A percentile compares a stretch with the other conserved stretches of the same genome.
phyloP scores from a whole-genome alignment of 768 basidiomycete genomes.

The Flagelloscypha sp. region DNA sequence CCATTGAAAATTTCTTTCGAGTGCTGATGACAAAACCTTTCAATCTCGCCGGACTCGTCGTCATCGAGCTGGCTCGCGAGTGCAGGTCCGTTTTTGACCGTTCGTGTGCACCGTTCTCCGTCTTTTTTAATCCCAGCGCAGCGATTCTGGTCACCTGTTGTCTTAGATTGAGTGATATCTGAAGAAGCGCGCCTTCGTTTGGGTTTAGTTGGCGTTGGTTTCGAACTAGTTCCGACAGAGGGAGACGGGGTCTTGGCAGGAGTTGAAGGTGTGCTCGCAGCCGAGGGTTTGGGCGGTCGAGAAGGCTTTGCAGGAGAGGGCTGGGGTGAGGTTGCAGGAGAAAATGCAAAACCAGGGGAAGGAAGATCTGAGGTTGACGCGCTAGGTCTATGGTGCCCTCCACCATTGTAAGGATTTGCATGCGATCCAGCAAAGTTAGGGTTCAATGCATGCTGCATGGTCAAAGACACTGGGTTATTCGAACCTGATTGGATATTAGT shows the following conservation, averaged over 20 bases:
- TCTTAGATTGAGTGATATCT: constrained; percentile 14
- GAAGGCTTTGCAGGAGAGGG: constrained; percentile 14
- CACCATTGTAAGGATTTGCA: no score
- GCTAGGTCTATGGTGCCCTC: neutral
- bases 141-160: constrained; percentile 25
- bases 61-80: constrained; percentile 22
- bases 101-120: constrained; percentile 53
- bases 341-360: constrained; percentile 11
- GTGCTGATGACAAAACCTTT: constrained; percentile 62
- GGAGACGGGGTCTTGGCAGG: neutral
- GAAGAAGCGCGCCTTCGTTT: constrained; percentile 14
- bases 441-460: constrained; percentile 26
- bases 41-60: constrained; percentile 22
- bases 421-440: no score
- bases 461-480: constrained; percentile 23
- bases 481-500: constrained; percentile 6
- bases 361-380: constrained; percentile 6
- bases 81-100: constrained; percentile 37
- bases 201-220: neutral
- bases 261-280: neutral
- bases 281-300: constrained; percentile 6
- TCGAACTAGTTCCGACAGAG: neutral
- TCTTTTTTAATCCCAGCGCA: constrained; percentile 62
- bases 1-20: constrained; percentile 42
- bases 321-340: constrained; percentile 12